phyloP scores from a whole-genome alignment of 169 alveolate species.

The Cryptosporidium canis region DNA sequence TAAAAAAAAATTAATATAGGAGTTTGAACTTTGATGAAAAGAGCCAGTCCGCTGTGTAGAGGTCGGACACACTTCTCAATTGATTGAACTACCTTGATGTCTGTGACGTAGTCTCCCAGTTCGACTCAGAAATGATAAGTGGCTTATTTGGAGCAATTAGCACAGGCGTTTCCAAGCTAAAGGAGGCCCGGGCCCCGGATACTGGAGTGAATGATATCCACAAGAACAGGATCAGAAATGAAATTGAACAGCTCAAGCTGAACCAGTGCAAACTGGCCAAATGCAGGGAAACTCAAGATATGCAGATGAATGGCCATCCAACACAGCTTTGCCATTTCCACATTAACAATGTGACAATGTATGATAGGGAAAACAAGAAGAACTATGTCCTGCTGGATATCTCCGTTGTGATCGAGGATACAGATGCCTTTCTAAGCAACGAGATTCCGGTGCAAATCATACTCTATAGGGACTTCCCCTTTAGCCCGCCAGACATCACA shows the following conservation, averaged over 20 bases:
- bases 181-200: background rate
- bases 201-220: conserved; percentile 22
- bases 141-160: background rate
- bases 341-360: conserved; percentile 31
- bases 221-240: conserved; percentile 64
- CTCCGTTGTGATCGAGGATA: conserved; percentile 8
- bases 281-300: background rate
- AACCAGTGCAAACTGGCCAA: conserved; percentile 27
- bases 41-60: background rate
- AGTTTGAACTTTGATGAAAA: background rate
- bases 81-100: background rate
- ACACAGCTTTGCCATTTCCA: conserved; percentile 23
- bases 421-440: background rate
- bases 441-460: conserved; percentile 16
- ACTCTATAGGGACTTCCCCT: conserved; percentile 61
- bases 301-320: background rate
- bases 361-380: conserved; percentile 7
- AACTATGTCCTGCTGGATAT: conserved; percentile 40
- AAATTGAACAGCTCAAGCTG: conserved; percentile 26
- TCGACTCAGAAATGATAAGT: conserved; percentile 23
- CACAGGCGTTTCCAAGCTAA: background rate
- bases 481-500: conserved; percentile 58
- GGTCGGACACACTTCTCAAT: background rate
- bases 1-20: background rate
- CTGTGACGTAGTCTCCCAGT: background rate